A percentile compares a stretch with the other conserved stretches of the same genome.
phyloP scores from a whole-genome alignment of 257 asterid species.

The Solanum ossicruentum region DNA sequence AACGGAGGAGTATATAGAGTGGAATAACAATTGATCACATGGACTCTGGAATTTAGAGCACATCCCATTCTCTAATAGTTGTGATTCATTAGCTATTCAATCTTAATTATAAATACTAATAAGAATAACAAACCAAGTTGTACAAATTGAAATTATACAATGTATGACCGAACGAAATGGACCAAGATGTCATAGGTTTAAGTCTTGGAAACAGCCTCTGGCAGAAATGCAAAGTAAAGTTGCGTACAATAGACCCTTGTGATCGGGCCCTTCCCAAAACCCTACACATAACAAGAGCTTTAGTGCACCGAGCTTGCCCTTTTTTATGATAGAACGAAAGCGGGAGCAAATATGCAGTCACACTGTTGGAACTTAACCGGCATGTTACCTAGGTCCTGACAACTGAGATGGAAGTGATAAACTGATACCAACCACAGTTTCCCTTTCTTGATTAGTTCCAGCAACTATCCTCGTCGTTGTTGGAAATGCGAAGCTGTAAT shows the following conservation, averaged over 20 bases:
- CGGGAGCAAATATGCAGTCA: background rate
- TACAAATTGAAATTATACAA: background rate
- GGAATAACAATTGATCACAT: too few relatives aligned
- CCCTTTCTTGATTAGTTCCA: background rate
- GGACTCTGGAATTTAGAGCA: too few relatives aligned
- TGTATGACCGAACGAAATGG: background rate
- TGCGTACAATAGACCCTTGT: too few relatives aligned
- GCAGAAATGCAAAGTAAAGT: too few relatives aligned
- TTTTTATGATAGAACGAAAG: background rate
- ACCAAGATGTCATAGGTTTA: too few relatives aligned
- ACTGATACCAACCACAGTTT: background rate
- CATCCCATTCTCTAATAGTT: too few relatives aligned
- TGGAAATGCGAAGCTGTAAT: background rate
- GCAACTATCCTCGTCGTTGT: background rate
- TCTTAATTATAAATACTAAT: background rate
- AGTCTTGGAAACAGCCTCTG: too few relatives aligned
- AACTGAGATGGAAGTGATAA: background rate
- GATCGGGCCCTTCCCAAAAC: too few relatives aligned
- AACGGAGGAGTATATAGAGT: too few relatives aligned
- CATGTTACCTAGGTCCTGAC: slow-evolving; percentile 1
- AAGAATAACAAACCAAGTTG: background rate
- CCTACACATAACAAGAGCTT: too few relatives aligned
- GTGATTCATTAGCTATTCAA: background rate
- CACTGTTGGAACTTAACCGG: background rate
- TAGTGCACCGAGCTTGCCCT: too few relatives aligned